These are phyloP conservation scores for Blastobotrys raffinosifermentans DNA, from an alignment of 1,139 yeast species.

Conservation along the genomic window DNA sequence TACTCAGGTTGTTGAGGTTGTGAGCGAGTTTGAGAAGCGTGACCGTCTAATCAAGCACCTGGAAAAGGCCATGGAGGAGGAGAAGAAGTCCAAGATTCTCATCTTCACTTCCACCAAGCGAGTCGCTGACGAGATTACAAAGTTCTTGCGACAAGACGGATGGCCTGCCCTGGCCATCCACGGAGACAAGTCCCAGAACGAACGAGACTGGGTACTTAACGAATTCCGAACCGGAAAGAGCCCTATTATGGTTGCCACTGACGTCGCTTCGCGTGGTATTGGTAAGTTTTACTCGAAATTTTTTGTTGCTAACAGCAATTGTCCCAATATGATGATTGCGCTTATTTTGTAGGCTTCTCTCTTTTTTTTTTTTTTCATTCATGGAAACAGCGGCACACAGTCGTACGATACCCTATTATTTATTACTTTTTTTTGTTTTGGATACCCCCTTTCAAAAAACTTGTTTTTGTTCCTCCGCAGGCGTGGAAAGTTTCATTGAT, in stretches of 20 bases:
- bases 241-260: slow-evolving; percentile 98
- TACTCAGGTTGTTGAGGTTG: slow-evolving; percentile 87
- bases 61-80: slow-evolving; percentile 68
- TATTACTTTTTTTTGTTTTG: slow-evolving; percentile 9
- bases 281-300: slow-evolving; percentile 67
- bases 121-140: slow-evolving; percentile 93
- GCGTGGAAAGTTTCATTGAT: too few relatives aligned
- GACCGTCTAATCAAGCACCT: slow-evolving; percentile 82
- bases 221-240: slow-evolving; percentile 90
- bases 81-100: slow-evolving; percentile 69
- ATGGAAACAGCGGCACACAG: too few relatives aligned
- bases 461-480: too few relatives aligned
- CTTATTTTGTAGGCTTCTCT: background rate
- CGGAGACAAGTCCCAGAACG: slow-evolving; percentile 97
- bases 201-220: slow-evolving; percentile 96
- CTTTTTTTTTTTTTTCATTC: slow-evolving; percentile 7
- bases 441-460: too few relatives aligned
- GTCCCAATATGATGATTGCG: background rate
- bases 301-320: slow-evolving; percentile 1
- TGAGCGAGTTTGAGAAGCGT: slow-evolving; percentile 88
- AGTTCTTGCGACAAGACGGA: slow-evolving; percentile 89
- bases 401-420: slow-evolving; percentile 3
- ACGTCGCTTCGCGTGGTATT: slow-evolving; percentile 99
- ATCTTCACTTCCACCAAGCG: slow-evolving; percentile 94
- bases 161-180: slow-evolving; percentile 99